Conservation (phyloP, 305 asterid genomes). For the Fraxinus paxiana region DNA sequence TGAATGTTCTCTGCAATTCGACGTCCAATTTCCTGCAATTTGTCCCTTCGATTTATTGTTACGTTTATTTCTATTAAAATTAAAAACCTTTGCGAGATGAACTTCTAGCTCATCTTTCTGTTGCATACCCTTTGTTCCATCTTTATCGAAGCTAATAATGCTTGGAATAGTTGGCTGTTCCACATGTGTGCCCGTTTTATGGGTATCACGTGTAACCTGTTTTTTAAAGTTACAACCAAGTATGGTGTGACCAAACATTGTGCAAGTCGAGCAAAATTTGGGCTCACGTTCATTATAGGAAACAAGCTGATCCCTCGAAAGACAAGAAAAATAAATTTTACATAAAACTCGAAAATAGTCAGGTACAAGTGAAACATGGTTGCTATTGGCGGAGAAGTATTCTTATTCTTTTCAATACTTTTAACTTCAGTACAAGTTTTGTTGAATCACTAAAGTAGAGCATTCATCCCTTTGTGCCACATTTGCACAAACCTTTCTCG, state of each 20-base stretch:
- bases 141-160: neutral
- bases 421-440: neutral
- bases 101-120: neutral
- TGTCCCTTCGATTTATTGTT: neutral
- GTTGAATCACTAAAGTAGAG: neutral
- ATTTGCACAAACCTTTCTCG: neutral
- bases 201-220: neutral
- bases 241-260: neutral
- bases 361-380: neutral
- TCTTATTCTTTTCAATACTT: neutral
- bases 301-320: neutral
- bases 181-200: neutral
- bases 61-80: neutral
- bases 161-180: neutral
- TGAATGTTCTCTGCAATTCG: neutral
- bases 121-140: neutral
- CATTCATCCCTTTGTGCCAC: neutral
- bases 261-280: neutral
- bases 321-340: neutral
- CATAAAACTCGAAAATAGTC: neutral
- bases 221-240: neutral
- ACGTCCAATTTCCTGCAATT: neutral
- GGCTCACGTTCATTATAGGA: neutral
- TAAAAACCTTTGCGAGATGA: neutral
- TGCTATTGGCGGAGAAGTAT: neutral